These are phyloP conservation scores for Didymella pinodella DNA, from an alignment of 2,329 filamentous ascomycete genomes.

Conservation along the genomic window DNA sequence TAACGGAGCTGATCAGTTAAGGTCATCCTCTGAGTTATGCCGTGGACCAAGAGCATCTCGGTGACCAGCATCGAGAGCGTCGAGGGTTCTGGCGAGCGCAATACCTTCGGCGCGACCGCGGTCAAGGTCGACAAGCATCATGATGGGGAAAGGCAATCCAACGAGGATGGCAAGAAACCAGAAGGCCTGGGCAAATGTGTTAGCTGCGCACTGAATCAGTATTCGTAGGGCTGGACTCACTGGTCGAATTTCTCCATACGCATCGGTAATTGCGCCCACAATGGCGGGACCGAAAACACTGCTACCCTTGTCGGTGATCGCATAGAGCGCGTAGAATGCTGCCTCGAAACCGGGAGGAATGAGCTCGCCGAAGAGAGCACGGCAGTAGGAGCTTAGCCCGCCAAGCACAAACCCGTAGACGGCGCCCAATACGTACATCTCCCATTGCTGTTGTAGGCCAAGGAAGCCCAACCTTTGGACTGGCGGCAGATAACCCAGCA, in stretches of 20 bases:
- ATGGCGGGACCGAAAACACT: slow-evolving; percentile 94
- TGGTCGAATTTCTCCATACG: slow-evolving; percentile 58
- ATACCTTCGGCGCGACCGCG: slow-evolving; percentile 55
- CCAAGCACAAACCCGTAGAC: slow-evolving; percentile 94
- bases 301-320: slow-evolving; percentile 96
- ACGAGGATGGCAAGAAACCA: slow-evolving; percentile 90
- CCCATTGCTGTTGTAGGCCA: slow-evolving; percentile 92
- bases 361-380: slow-evolving; percentile 89
- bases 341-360: slow-evolving; percentile 95
- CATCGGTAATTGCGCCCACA: slow-evolving; percentile 90
- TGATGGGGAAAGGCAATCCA: slow-evolving; percentile 80
- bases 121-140: slow-evolving; percentile 85
- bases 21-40: neutral
- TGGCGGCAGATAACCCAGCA: slow-evolving; percentile 85
- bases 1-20: neutral
- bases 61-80: slow-evolving; percentile 25
- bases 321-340: slow-evolving; percentile 95
- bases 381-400: slow-evolving; percentile 90
- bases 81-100: slow-evolving; percentile 51
- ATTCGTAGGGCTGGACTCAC: slow-evolving; percentile 34
- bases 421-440: slow-evolving; percentile 92
- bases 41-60: neutral
- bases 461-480: slow-evolving; percentile 76
- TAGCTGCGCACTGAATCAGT: neutral
- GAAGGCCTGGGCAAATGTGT: slow-evolving; percentile 67